phyloP scores from a whole-genome alignment of 257 asterid species.

The Coffea canephora region DNA sequence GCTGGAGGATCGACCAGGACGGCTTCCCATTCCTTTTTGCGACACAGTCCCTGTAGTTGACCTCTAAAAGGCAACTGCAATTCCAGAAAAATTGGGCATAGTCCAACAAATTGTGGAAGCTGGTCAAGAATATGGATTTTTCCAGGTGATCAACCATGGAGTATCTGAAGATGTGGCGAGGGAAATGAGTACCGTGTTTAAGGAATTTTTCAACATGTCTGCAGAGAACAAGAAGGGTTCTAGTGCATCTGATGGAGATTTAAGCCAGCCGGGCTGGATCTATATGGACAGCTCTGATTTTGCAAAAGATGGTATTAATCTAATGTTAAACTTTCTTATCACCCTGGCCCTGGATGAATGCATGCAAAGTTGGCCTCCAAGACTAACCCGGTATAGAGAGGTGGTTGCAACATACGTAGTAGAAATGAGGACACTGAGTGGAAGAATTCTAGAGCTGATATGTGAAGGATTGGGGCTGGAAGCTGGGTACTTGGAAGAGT shows the following conservation, averaged over 20 bases:
- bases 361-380: slow-evolving; percentile 56
- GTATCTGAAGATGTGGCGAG: slow-evolving; percentile 15
- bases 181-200: slow-evolving; percentile 13
- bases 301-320: slow-evolving; percentile 37
- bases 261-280: neutral
- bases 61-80: slow-evolving; percentile 18
- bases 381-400: slow-evolving; percentile 32
- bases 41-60: slow-evolving; percentile 44
- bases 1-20: slow-evolving; percentile 45
- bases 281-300: slow-evolving; percentile 25
- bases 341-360: slow-evolving; percentile 46
- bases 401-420: slow-evolving; percentile 42
- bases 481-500: slow-evolving; percentile 36
- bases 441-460: slow-evolving; percentile 43
- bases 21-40: slow-evolving; percentile 32
- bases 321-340: slow-evolving; percentile 54
- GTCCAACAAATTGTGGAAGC: slow-evolving; percentile 31
- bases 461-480: slow-evolving; percentile 53
- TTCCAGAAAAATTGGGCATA: slow-evolving; percentile 11
- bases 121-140: slow-evolving; percentile 36
- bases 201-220: slow-evolving; percentile 32
- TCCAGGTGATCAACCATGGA: slow-evolving; percentile 47
- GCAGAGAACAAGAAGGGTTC: slow-evolving; percentile 15
- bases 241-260: neutral
- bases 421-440: slow-evolving; percentile 22